phyloP scores from a whole-genome alignment of 1,139 yeast genomes.

The Blastobotrys illinoisensis region DNA sequence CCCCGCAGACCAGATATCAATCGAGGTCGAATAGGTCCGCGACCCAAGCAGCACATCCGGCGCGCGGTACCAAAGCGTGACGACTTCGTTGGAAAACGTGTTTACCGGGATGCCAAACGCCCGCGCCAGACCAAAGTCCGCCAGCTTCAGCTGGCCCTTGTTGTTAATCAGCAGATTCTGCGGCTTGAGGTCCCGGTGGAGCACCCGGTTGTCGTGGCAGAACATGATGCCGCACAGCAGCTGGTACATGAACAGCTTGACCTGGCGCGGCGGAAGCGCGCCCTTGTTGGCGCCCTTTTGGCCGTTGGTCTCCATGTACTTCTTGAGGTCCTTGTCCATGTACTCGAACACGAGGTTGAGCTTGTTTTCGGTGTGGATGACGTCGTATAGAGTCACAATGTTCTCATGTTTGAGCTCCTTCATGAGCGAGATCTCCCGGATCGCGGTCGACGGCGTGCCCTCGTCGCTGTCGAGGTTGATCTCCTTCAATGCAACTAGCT shows the following conservation, averaged over 20 bases:
- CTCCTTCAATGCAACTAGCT: slow-evolving; percentile 89
- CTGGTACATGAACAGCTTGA: slow-evolving; percentile 91
- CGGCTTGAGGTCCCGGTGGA: slow-evolving; percentile 94
- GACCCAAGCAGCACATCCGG: slow-evolving; percentile 96
- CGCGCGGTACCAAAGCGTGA: slow-evolving; percentile 96
- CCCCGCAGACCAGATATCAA: slow-evolving; percentile 98
- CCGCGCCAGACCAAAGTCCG: slow-evolving; percentile 96
- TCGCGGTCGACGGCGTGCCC: slow-evolving; percentile 98
- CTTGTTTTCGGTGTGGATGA: slow-evolving; percentile 94
- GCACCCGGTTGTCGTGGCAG: slow-evolving; percentile 91
- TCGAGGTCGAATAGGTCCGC: slow-evolving; percentile 89
- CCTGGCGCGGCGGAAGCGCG: slow-evolving; percentile 71
- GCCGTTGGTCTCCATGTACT: slow-evolving; percentile 88
- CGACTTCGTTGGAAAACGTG: slow-evolving; percentile 95
- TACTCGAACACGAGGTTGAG: slow-evolving; percentile 87
- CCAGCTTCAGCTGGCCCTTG: slow-evolving; percentile 87
- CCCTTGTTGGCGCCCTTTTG: slow-evolving; percentile 51
- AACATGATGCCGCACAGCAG: slow-evolving; percentile 83
- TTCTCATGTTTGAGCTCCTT: slow-evolving; percentile 93
- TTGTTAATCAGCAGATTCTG: slow-evolving; percentile 83
- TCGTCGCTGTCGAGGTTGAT: slow-evolving; percentile 93
- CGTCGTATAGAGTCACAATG: slow-evolving; percentile 89
- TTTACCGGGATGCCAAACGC: slow-evolving; percentile 98
- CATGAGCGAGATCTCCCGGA: slow-evolving; percentile 93
- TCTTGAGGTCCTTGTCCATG: slow-evolving; percentile 90